Evolutionary conservation across 2,329 filamentous ascomycete species (phyloP), one percentile per base, ranked within the genome.

Genomic region (Ophiostoma montium): DNA sequence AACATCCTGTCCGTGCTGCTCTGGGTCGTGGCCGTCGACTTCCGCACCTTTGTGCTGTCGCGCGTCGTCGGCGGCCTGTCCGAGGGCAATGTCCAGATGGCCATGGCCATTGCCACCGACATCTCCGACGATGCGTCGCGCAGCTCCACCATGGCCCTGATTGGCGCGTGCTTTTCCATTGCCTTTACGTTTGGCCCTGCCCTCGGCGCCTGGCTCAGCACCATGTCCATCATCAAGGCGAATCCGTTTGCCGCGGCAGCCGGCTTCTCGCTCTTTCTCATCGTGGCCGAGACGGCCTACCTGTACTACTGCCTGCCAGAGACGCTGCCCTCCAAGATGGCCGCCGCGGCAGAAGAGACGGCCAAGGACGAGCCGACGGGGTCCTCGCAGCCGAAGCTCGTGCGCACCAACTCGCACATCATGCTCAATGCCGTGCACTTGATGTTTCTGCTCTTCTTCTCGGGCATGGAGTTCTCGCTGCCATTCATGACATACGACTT

Each of bases 401-500:
- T 68, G 57, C 72, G 84, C 51, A 94, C 86, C 3, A 96, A 96
- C 66, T 87, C 84, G 3, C 87, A 92, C 57, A 67, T 78, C 30
- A 63, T 94, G 12, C 78, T 98, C 43, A 95, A 95, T 62, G 67
- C 82, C 1, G 81, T 86, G 0, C 92, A 98, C 65, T 84, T 96
- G 60, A 68, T 82, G 43, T 98, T 98, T 65, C 80, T 98, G 52
- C 79, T 98, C 12, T 95, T 95, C 67, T 98, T 98, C 67, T 95
- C 87, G 2, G 92, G 92, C 53, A 90, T 98, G 84, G 92, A 98
- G 63, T 96, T 95, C 65, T 95, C 88, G 1, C 75, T 98, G 3
- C 89, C 92, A 0, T 98, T 98, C 64, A 89, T 98, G 79, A 96
- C 90, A 0, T 94, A 92, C 59, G 90, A 95, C 48, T 76, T 98